Conservation (phyloP, 1,284 basidiomycete species). For the Pyrrhoderma noxium region DNA sequence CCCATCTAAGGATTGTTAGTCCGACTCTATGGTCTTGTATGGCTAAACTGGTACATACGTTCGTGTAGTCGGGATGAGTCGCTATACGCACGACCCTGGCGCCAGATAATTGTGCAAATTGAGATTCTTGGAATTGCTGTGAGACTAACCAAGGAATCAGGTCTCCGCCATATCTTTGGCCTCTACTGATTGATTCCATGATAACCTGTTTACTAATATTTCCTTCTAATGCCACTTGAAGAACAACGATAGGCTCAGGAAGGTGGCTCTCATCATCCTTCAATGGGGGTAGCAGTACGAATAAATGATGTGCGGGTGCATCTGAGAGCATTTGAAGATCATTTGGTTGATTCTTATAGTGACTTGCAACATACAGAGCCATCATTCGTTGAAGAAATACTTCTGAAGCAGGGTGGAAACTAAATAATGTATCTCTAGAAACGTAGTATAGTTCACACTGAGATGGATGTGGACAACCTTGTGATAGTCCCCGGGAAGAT, state of each 20-base stretch:
- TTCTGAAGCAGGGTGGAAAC: conserved; percentile 95
- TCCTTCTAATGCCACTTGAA: conserved; percentile 95
- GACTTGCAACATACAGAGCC: conserved; percentile 93
- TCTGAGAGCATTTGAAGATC: conserved; percentile 96
- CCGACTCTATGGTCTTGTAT: conserved; percentile 7
- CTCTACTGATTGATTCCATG: conserved; percentile 77
- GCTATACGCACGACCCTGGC: conserved; percentile 92
- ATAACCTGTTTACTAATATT: conserved; percentile 85
- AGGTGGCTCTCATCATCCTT: conserved; percentile 80
- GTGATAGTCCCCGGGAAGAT: conserved; percentile 45
- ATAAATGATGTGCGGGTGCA: conserved; percentile 94
- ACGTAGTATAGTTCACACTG: conserved; percentile 95
- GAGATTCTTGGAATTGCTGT: conserved; percentile 95
- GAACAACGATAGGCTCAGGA: conserved; percentile 90
- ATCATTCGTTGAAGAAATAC: conserved; percentile 98
- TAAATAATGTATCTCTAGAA: conserved; percentile 94
- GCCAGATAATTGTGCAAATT: conserved; percentile 89
- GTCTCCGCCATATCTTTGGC: conserved; percentile 84
- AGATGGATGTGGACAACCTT: conserved; percentile 89
- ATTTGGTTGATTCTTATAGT: conserved; percentile 99
- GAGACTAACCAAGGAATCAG: conserved; percentile 97
- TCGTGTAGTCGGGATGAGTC: conserved; percentile 93
- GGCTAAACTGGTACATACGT: conserved; percentile 40
- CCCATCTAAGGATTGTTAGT: conserved; percentile 67
- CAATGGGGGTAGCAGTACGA: conserved; percentile 89